These are phyloP conservation scores for Cercospora citrullina DNA, from an alignment of 2,329 filamentous ascomycete genomes.

Conservation along the genomic window DNA sequence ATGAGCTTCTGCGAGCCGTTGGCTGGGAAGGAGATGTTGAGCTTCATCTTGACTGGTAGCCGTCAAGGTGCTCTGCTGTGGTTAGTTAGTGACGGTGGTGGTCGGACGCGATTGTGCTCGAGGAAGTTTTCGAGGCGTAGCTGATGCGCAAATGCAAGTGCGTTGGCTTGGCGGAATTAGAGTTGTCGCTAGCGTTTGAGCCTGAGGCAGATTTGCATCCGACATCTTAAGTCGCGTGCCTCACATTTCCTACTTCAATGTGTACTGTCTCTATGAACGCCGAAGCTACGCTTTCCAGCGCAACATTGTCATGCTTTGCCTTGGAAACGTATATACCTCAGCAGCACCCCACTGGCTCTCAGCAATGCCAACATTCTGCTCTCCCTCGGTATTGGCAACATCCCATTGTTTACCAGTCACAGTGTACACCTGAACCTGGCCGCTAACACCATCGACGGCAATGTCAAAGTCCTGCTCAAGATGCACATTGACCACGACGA, in stretches of 20 bases:
- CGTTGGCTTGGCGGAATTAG: conserved; percentile 7
- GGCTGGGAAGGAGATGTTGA: conserved; percentile 86
- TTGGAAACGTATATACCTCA: conserved; percentile 65
- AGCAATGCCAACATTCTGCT: conserved; percentile 61
- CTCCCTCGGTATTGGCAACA: conserved; percentile 62
- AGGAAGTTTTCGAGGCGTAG: conserved; percentile 6
- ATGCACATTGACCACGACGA: conserved; percentile 72
- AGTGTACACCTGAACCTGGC: conserved; percentile 58
- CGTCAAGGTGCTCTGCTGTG: conserved; percentile 25
- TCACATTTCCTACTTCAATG: not conserved
- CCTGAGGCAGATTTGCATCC: not conserved
- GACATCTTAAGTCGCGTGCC: not conserved
- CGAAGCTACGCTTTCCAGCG: conserved; percentile 48
- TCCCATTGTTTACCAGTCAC: conserved; percentile 60
- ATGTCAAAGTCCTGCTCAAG: conserved; percentile 61
- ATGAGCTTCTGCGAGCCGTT: conserved; percentile 99
- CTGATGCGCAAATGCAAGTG: conserved; percentile 5
- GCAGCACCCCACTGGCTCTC: conserved; percentile 65
- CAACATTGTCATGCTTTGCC: conserved; percentile 69
- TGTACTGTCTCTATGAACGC: not conserved
- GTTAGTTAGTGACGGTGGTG: conserved; percentile 21
- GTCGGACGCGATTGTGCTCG: conserved; percentile 15
- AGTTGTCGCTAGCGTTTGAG: not conserved
- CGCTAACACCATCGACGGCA: conserved; percentile 56
- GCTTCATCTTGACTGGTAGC: conserved; percentile 60